phyloP scores from a whole-genome alignment of 2,329 filamentous ascomycete genomes.

The Beauveria scarabaeidicola region DNA sequence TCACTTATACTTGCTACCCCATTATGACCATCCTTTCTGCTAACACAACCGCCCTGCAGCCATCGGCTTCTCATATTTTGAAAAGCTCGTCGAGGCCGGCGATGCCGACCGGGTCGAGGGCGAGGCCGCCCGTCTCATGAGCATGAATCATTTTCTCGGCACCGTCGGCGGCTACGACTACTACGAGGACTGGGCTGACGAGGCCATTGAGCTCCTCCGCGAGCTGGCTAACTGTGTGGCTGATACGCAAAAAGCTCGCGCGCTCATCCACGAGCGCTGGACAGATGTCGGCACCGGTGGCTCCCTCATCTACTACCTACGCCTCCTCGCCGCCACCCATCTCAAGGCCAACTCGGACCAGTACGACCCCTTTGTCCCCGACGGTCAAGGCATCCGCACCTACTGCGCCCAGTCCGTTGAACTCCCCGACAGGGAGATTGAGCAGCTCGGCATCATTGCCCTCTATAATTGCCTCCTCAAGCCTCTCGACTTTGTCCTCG shows the following conservation, averaged over 20 bases:
- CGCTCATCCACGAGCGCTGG: constrained; percentile 56
- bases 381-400: constrained; percentile 48
- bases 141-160: constrained; percentile 61
- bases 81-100: constrained; percentile 64
- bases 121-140: constrained; percentile 65
- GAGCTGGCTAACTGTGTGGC: constrained; percentile 52
- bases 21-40: not conserved
- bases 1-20: constrained; percentile 1
- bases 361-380: constrained; percentile 65
- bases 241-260: constrained; percentile 47
- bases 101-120: constrained; percentile 56
- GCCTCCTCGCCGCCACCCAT: constrained; percentile 77
- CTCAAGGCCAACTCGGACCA: constrained; percentile 64
- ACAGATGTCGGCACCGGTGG: constrained; percentile 62
- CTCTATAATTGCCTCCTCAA: constrained; percentile 73
- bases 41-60: constrained; percentile 42
- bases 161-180: constrained; percentile 62
- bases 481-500: constrained; percentile 68
- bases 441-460: constrained; percentile 75
- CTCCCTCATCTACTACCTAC: constrained; percentile 74
- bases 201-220: constrained; percentile 59
- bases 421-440: constrained; percentile 72
- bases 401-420: constrained; percentile 68
- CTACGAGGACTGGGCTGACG: constrained; percentile 75
- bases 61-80: constrained; percentile 88